Conservation (phyloP, 2,329 filamentous ascomycete species). For the Fusarium succisae region DNA sequence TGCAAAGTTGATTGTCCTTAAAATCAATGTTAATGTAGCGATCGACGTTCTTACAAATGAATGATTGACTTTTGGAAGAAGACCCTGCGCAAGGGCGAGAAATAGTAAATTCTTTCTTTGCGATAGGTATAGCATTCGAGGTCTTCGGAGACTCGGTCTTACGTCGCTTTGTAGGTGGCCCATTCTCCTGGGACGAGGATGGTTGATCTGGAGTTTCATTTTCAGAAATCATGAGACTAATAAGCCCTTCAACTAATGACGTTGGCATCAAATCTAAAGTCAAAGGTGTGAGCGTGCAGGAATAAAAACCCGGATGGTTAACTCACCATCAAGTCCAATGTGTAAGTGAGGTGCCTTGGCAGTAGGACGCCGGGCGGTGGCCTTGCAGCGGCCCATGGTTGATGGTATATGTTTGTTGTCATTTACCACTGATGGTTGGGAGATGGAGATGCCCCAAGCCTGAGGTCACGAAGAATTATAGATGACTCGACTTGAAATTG, state of each 20-base stretch:
- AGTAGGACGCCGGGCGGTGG: background rate
- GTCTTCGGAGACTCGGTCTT: slow-evolving; percentile 34
- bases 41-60: slow-evolving; percentile 32
- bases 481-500: slow-evolving; percentile 11
- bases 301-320: background rate
- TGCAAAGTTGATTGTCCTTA: slow-evolving; percentile 10
- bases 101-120: slow-evolving; percentile 39
- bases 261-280: slow-evolving; percentile 40
- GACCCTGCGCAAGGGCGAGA: slow-evolving; percentile 37
- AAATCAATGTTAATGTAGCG: slow-evolving; percentile 32
- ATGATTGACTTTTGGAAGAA: slow-evolving; percentile 1
- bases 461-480: background rate
- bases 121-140: slow-evolving; percentile 40
- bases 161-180: slow-evolving; percentile 46
- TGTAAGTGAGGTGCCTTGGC: background rate
- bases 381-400: slow-evolving; percentile 30
- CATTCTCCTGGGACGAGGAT: slow-evolving; percentile 11
- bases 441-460: background rate
- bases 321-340: slow-evolving; percentile 42
- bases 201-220: slow-evolving; percentile 2
- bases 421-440: background rate
- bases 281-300: background rate
- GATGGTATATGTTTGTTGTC: background rate
- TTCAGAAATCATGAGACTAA: slow-evolving; percentile 30
- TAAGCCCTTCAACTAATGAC: slow-evolving; percentile 35